A percentile compares a stretch with the other conserved stretches of the same genome.
These are phyloP conservation scores for Hydrangea macrophylla DNA, from an alignment of 148 eudicot species.

Conservation along the genomic window DNA sequence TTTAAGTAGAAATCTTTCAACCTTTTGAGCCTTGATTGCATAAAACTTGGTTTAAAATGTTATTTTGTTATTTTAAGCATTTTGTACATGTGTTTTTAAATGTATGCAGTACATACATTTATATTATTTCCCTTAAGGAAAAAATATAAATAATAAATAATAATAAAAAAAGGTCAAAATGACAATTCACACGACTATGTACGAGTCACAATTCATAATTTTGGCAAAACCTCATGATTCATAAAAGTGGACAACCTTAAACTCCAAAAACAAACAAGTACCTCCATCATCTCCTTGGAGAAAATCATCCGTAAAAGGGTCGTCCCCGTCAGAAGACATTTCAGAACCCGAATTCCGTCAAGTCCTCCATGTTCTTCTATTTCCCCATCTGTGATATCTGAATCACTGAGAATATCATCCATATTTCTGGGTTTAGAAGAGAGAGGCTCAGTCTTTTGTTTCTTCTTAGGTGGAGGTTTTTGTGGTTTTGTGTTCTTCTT, in stretches of 20 bases:
- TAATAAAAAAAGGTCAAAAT: neutral
- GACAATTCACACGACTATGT: too few relatives aligned
- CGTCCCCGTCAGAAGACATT: conserved; percentile 56
- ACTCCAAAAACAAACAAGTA: conserved; percentile 8
- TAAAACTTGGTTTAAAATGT: too few relatives aligned
- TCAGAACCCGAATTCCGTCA: conserved; percentile 29
- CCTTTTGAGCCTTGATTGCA: too few relatives aligned
- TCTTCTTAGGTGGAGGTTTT: conserved; percentile 29
- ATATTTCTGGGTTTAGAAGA: conserved; percentile 19
- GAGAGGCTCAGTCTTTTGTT: conserved; percentile 30
- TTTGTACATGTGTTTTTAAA: too few relatives aligned
- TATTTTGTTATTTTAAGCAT: too few relatives aligned
- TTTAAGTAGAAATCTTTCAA: too few relatives aligned
- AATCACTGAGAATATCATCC: conserved; percentile 35
- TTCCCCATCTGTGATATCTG: conserved; percentile 32
- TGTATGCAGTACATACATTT: too few relatives aligned
- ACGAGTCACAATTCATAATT: too few relatives aligned
- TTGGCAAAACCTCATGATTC: too few relatives aligned
- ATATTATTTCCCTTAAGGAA: too few relatives aligned
- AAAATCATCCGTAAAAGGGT: conserved; percentile 52
- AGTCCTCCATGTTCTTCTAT: conserved; percentile 13
- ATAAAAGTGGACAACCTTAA: too few relatives aligned
- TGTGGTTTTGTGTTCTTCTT: conserved; percentile 24
- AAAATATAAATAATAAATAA: too few relatives aligned
- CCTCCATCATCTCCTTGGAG: conserved; percentile 54